Conservation (phyloP, 1,284 basidiomycete species). For the Athelia sp. region DNA sequence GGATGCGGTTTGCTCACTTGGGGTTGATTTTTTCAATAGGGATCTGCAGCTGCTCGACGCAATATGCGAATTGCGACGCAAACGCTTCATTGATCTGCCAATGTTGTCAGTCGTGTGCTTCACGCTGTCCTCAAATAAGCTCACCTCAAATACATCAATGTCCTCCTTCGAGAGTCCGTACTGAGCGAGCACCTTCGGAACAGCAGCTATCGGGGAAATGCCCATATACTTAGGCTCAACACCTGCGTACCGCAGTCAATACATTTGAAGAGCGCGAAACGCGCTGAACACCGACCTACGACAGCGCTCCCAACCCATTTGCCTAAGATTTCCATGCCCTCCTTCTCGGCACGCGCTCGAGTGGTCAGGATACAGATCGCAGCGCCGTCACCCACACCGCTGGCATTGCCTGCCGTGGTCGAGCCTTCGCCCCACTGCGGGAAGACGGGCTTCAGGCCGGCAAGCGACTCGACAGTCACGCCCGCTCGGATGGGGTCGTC, state of each 20-base stretch:
- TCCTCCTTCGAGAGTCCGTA: slow-evolving; percentile 78
- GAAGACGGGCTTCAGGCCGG: slow-evolving; percentile 69
- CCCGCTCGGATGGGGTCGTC: slow-evolving; percentile 82
- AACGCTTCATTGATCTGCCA: slow-evolving; percentile 82
- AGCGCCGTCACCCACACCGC: slow-evolving; percentile 93
- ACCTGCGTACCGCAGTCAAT: slow-evolving; percentile 39
- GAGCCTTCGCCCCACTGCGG: slow-evolving; percentile 72
- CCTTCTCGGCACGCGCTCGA: slow-evolving; percentile 76
- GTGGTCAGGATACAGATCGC: slow-evolving; percentile 87
- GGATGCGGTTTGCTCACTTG: slow-evolving; percentile 56
- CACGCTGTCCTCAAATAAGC: slow-evolving; percentile 26
- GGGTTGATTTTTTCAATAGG: slow-evolving; percentile 86
- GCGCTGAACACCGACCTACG: slow-evolving; percentile 60
- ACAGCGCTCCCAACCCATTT: slow-evolving; percentile 85
- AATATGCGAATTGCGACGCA: slow-evolving; percentile 75
- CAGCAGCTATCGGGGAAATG: slow-evolving; percentile 79
- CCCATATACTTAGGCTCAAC: slow-evolving; percentile 87
- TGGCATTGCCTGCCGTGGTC: slow-evolving; percentile 89
- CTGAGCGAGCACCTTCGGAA: slow-evolving; percentile 75
- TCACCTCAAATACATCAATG: slow-evolving; percentile 84
- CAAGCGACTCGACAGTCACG: slow-evolving; percentile 66
- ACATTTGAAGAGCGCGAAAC: slow-evolving; percentile 1
- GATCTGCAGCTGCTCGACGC: slow-evolving; percentile 75
- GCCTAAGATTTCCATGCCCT: slow-evolving; percentile 83
- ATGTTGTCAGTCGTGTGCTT: slow-evolving; percentile 1